Conservation (phyloP, 805 yeast species). For the Wickerhamiella dianesei region DNA sequence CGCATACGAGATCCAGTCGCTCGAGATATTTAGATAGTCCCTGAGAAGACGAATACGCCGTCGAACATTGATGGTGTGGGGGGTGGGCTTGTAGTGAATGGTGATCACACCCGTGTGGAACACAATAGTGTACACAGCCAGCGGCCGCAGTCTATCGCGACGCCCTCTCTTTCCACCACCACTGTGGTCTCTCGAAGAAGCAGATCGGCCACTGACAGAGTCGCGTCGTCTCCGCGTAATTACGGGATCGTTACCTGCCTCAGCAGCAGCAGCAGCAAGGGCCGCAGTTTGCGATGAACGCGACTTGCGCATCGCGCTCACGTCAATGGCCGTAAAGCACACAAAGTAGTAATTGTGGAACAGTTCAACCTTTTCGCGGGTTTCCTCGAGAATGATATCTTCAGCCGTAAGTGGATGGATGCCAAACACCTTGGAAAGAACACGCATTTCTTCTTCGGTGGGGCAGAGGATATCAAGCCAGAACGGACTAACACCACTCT, state of each 20-base stretch:
- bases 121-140: slow-evolving; percentile 85
- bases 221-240: not conserved
- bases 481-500: slow-evolving; percentile 44
- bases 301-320: slow-evolving; percentile 27
- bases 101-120: slow-evolving; percentile 84
- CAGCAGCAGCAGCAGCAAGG: slow-evolving; percentile 1
- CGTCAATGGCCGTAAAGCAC: slow-evolving; percentile 75
- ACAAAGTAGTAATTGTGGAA: slow-evolving; percentile 84
- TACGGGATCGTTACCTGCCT: slow-evolving; percentile 1
- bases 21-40: slow-evolving; percentile 77
- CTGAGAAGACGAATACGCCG: slow-evolving; percentile 76
- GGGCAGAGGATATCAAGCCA: slow-evolving; percentile 93
- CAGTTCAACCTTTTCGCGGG: slow-evolving; percentile 88
- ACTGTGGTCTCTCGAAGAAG: slow-evolving; percentile 1
- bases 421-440: slow-evolving; percentile 75
- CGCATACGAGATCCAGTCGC: slow-evolving; percentile 97
- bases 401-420: slow-evolving; percentile 95
- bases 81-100: slow-evolving; percentile 87
- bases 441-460: slow-evolving; percentile 94
- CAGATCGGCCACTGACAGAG: slow-evolving; percentile 2
- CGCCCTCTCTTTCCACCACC: slow-evolving; percentile 21
- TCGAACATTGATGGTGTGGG: slow-evolving; percentile 91
- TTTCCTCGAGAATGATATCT: slow-evolving; percentile 84
- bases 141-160: slow-evolving; percentile 54
- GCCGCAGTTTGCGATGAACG: not conserved